A percentile compares a stretch with the other conserved stretches of the same genome.
Evolutionary conservation across 1,284 basidiomycete genomes (phyloP).

Genomic region (Psilocybe mexicana): DNA sequence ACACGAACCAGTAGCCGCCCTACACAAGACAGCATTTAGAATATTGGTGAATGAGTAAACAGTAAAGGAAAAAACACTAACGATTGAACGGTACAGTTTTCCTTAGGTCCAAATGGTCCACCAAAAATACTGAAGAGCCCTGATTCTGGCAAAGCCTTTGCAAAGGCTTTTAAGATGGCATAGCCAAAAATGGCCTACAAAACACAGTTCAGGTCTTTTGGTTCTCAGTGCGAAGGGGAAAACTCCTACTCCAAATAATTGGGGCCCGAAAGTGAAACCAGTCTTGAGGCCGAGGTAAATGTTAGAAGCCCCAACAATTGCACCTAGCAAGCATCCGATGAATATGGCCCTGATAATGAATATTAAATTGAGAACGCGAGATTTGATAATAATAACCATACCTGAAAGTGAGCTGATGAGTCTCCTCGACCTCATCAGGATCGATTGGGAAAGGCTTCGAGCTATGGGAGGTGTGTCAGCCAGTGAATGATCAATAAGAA

Average conservation of each 20-base stretch:
- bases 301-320: slow-evolving; percentile 62
- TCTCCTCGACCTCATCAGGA: slow-evolving; percentile 50
- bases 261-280: slow-evolving; percentile 66
- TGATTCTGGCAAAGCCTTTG: slow-evolving; percentile 47
- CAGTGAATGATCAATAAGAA: not conserved
- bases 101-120: slow-evolving; percentile 67
- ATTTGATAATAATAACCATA: slow-evolving; percentile 15
- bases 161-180: slow-evolving; percentile 63
- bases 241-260: slow-evolving; percentile 53
- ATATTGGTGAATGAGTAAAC: slow-evolving; percentile 18
- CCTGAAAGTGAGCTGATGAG: slow-evolving; percentile 56
- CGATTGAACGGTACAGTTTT: slow-evolving; percentile 63
- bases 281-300: slow-evolving; percentile 74
- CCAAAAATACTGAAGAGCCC: slow-evolving; percentile 50
- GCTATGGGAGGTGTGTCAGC: slow-evolving; percentile 20
- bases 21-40: slow-evolving; percentile 15
- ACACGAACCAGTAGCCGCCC: slow-evolving; percentile 48
- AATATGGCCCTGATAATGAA: slow-evolving; percentile 47
- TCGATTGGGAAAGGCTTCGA: slow-evolving; percentile 54
- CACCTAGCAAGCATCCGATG: slow-evolving; percentile 62
- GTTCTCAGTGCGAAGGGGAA: not conserved
- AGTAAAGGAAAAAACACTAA: slow-evolving; percentile 11
- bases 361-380: not conserved
- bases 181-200: slow-evolving; percentile 60
- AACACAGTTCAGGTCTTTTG: not conserved